Conservation (phyloP, 202 grass and related monocot species). For the Panicum hallii region DNA sequence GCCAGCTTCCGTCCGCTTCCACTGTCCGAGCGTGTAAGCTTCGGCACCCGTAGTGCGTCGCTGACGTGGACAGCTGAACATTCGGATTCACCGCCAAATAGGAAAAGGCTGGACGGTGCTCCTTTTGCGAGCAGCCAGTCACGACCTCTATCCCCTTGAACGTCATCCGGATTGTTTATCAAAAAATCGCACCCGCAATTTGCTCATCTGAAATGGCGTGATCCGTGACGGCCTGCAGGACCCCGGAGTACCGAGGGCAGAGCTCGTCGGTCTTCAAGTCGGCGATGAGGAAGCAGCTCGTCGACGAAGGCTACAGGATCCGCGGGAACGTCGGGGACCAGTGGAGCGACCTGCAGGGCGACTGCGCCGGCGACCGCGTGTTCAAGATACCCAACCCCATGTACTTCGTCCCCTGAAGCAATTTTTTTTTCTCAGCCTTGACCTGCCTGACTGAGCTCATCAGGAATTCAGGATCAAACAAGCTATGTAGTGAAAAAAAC, state of each 20-base stretch:
- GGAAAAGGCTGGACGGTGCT: neutral
- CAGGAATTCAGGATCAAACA: neutral
- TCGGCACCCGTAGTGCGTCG: neutral
- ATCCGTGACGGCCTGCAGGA: constrained; percentile 41
- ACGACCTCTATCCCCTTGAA: neutral
- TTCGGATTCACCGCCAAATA: neutral
- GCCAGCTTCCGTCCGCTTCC: neutral
- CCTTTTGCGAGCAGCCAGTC: neutral
- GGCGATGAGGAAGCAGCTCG: constrained; percentile 75
- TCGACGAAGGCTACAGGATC: constrained; percentile 77
- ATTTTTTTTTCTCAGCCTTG: neutral
- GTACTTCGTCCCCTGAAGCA: constrained; percentile 81
- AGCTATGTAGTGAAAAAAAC: neutral
- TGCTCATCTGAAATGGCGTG: neutral
- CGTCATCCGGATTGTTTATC: neutral
- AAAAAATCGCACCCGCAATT: neutral
- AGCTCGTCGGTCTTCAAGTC: constrained; percentile 79
- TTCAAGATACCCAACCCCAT: constrained; percentile 99
- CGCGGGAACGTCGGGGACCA: constrained; percentile 93
- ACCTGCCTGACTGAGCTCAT: neutral
- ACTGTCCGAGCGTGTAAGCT: neutral
- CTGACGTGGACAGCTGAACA: constrained; percentile 6
- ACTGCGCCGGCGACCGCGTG: constrained; percentile 69
- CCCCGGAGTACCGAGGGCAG: constrained; percentile 58
- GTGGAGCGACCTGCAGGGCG: constrained; percentile 92